Conservation (phyloP, 2,329 filamentous ascomycete genomes). For the Diaporthe helianthi region DNA sequence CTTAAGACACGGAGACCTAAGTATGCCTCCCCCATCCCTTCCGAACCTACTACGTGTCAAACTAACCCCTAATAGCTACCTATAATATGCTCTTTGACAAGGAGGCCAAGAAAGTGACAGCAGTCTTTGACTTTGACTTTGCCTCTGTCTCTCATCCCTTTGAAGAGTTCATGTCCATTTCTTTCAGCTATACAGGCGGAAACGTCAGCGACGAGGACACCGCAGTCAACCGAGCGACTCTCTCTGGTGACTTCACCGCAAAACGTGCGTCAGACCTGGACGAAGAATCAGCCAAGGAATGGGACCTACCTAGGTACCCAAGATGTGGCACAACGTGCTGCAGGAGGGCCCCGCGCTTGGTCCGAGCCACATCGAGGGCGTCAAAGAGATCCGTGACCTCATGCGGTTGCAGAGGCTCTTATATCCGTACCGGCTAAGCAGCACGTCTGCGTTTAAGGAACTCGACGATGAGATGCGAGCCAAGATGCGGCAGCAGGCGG, state of each 20-base stretch:
- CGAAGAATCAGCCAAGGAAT: not conserved
- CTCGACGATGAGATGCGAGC: not conserved
- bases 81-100: conserved; percentile 41
- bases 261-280: not conserved
- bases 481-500: not conserved
- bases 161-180: conserved; percentile 39
- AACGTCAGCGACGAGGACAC: not conserved
- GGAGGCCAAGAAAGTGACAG: conserved; percentile 36
- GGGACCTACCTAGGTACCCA: not conserved
- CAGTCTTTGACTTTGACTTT: conserved; percentile 42
- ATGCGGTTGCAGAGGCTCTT: not conserved
- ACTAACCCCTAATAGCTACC: conserved; percentile 34
- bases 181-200: conserved; percentile 36
- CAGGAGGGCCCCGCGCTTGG: not conserved
- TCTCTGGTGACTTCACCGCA: not conserved
- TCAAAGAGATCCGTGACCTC: not conserved
- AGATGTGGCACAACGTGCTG: not conserved
- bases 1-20: conserved; percentile 42
- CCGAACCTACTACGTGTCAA: not conserved
- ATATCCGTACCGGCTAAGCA: not conserved
- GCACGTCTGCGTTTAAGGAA: too few relatives aligned
- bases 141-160: conserved; percentile 38
- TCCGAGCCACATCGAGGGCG: not conserved
- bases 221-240: not conserved
- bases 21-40: conserved; percentile 35